Percentiles rank a stretch among this genome's conserved stretches.
These are phyloP conservation scores for Leavenworthia alabamica DNA, from an alignment of 345 rosid species.

Conservation along the genomic window DNA sequence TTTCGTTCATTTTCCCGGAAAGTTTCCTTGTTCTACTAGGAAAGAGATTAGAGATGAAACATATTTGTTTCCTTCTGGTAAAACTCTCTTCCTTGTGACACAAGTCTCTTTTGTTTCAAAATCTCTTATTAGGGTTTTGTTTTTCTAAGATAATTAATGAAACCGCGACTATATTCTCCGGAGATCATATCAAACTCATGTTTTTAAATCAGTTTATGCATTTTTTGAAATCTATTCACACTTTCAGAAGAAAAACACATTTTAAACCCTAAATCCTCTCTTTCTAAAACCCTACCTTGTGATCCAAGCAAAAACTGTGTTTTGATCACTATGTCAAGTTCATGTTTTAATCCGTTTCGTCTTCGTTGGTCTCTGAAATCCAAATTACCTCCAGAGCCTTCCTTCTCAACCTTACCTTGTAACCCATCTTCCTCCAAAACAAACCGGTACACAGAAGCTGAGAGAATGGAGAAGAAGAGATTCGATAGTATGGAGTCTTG, in stretches of 20 bases:
- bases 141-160: constrained; percentile 43
- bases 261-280: constrained; percentile 16
- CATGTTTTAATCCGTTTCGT: constrained; percentile 74
- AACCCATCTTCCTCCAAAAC: constrained; percentile 55
- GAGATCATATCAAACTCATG: constrained; percentile 51
- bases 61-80: constrained; percentile 12
- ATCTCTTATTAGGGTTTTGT: not conserved
- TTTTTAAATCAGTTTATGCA: constrained; percentile 96
- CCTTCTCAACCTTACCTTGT: constrained; percentile 2
- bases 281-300: constrained; percentile 11
- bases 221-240: constrained; percentile 85
- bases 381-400: constrained; percentile 22
- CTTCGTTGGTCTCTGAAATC: constrained; percentile 50
- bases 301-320: not conserved
- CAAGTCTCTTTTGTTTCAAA: not conserved
- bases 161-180: constrained; percentile 32
- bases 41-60: constrained; percentile 27
- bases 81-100: constrained; percentile 27
- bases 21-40: constrained; percentile 17
- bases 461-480: constrained; percentile 81
- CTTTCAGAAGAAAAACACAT: constrained; percentile 63
- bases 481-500: constrained; percentile 96
- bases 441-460: constrained; percentile 45
- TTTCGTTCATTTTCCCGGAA: constrained; percentile 18
- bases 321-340: constrained; percentile 44